phyloP scores from a whole-genome alignment of 208 protist genomes.

The Crithidia fasciculata region DNA sequence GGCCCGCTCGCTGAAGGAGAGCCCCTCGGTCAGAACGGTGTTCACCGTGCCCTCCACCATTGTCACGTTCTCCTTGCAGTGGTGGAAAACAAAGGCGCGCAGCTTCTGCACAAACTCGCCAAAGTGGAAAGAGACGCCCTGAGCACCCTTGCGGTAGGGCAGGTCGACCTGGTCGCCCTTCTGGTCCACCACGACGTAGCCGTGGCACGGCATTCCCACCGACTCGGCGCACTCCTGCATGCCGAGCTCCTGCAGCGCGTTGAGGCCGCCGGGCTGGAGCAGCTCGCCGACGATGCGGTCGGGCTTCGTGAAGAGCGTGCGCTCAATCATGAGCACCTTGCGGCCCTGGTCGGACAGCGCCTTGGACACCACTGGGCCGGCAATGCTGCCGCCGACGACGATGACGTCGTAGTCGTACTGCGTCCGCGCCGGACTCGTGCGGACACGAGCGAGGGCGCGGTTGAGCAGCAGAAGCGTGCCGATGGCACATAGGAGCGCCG shows the following conservation, averaged over 20 bases:
- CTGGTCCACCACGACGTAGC: constrained; percentile 90
- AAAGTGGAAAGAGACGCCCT: constrained; percentile 93
- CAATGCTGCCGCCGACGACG: constrained; percentile 92
- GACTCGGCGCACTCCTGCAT: constrained; percentile 88
- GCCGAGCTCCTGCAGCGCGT: constrained; percentile 81
- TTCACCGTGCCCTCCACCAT: constrained; percentile 87
- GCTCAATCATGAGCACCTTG: constrained; percentile 90
- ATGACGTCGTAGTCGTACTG: constrained; percentile 93
- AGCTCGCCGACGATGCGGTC: constrained; percentile 96
- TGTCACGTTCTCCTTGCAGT: constrained; percentile 79
- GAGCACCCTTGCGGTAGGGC: constrained; percentile 63
- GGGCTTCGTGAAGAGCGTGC: constrained; percentile 88
- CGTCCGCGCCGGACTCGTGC: constrained; percentile 44
- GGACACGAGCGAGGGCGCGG: constrained; percentile 47
- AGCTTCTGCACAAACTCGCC: constrained; percentile 93
- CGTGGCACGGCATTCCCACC: constrained; percentile 85
- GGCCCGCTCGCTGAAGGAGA: constrained; percentile 62
- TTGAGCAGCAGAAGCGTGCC: constrained; percentile 64
- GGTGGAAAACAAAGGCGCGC: constrained; percentile 66
- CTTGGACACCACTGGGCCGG: constrained; percentile 89
- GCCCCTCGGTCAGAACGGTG: constrained; percentile 62
- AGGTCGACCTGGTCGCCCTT: constrained; percentile 65
- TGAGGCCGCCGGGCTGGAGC: constrained; percentile 94
- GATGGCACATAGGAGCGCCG: constrained; percentile 43
- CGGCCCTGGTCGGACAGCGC: constrained; percentile 85